Evolutionary conservation across 1,284 basidiomycete genomes (phyloP).

Genomic region (Fereydounia khargensis): DNA sequence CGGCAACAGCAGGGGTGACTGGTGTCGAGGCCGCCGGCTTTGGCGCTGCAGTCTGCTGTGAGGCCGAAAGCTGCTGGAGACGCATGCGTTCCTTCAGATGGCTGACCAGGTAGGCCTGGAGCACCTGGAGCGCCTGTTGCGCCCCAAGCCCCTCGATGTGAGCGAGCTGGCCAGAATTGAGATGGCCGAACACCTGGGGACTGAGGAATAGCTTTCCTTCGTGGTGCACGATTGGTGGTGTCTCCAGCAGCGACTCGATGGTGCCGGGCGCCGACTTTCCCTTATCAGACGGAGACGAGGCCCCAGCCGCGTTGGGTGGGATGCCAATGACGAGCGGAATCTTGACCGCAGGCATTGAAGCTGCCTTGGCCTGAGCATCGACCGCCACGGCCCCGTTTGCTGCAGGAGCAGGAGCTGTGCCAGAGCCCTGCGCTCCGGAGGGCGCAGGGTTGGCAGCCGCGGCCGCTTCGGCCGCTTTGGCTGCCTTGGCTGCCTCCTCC

Average conservation of each 20-base stretch:
- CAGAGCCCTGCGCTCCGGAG: no score
- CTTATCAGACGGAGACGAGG: constrained; percentile 39
- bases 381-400: constrained; percentile 5
- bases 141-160: constrained; percentile 78
- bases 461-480: constrained; percentile 1
- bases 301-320: constrained; percentile 61
- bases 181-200: constrained; percentile 76
- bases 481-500: constrained; percentile 29
- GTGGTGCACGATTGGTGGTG: constrained; percentile 76
- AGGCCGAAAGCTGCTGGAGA: constrained; percentile 52
- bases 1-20: background rate
- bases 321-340: constrained; percentile 68
- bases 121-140: constrained; percentile 74
- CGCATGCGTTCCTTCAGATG: constrained; percentile 75
- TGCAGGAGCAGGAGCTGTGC: constrained; percentile 4
- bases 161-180: constrained; percentile 71
- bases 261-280: constrained; percentile 49
- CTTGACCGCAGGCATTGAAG: constrained; percentile 19
- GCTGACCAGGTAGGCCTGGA: constrained; percentile 79
- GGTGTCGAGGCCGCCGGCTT: no score
- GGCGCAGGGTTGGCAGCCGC: constrained; percentile 1
- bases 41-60: constrained; percentile 12
- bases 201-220: constrained; percentile 79
- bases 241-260: constrained; percentile 59
- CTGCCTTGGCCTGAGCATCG: background rate